A percentile compares a stretch with the other conserved stretches of the same genome.
Evolutionary conservation across 2,329 filamentous ascomycete genomes (phyloP).

Genomic region (Xylaria sp.): DNA sequence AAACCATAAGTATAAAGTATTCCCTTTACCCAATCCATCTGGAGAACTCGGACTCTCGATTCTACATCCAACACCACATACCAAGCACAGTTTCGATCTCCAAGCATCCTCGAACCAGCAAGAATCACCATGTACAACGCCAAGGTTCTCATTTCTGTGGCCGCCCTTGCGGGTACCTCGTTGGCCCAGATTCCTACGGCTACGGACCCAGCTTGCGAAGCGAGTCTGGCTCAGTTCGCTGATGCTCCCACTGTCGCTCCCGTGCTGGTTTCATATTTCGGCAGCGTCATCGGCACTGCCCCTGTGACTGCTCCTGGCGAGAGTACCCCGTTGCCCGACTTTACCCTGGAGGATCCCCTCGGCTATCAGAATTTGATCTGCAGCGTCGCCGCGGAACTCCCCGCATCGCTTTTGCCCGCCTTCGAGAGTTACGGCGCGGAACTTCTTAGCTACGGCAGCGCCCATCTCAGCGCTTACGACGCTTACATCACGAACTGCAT

Average conservation of each 20-base stretch:
- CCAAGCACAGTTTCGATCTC: not conserved
- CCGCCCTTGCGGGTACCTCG: constrained; percentile 17
- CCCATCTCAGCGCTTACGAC: constrained; percentile 17
- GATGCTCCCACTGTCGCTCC: constrained; percentile 21
- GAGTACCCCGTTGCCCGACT: constrained; percentile 8
- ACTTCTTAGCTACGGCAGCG: constrained; percentile 20
- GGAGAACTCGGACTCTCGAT: too few relatives aligned
- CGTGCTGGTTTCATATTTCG: constrained; percentile 1
- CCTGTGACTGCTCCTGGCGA: constrained; percentile 9
- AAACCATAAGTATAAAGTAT: not conserved
- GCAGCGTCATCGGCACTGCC: not conserved
- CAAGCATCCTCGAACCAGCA: not conserved
- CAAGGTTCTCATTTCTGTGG: constrained; percentile 21
- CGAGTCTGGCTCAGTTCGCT: constrained; percentile 2
- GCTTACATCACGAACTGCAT: constrained; percentile 29
- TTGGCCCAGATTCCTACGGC: constrained; percentile 7
- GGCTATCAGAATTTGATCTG: constrained; percentile 18
- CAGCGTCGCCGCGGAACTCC: constrained; percentile 17
- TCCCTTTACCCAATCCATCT: not conserved
- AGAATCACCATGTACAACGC: constrained; percentile 24
- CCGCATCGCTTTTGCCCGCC: constrained; percentile 9
- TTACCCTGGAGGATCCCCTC: constrained; percentile 24
- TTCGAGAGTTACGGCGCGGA: constrained; percentile 11
- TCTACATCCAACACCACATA: not conserved
- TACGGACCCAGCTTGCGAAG: not conserved